Percentiles rank a stretch among this genome's conserved stretches.
phyloP scores from a whole-genome alignment of 305 asterid species.

The Fraxinus nigra region DNA sequence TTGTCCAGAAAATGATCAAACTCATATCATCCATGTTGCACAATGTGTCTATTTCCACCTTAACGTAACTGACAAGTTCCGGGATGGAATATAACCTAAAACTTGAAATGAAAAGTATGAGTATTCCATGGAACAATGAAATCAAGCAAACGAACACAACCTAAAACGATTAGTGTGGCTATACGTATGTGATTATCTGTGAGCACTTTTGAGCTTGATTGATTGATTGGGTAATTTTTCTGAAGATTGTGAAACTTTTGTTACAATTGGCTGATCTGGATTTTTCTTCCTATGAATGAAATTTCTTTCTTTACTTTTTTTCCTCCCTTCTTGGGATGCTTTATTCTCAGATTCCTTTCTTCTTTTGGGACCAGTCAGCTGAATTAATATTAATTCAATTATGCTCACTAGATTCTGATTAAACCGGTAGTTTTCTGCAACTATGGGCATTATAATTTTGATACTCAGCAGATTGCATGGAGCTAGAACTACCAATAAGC shows the following conservation, averaged over 20 bases:
- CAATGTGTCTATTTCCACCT: slow-evolving; percentile 8
- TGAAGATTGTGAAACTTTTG: not conserved
- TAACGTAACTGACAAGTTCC: slow-evolving; percentile 19
- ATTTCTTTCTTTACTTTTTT: not conserved
- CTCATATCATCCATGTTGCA: slow-evolving; percentile 16
- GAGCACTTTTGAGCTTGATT: not conserved
- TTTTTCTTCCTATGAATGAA: not conserved
- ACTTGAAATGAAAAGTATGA: not conserved
- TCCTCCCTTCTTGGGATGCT: not conserved
- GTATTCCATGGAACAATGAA: not conserved
- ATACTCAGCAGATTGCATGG: not conserved
- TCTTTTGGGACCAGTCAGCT: not conserved
- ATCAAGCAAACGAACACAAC: not conserved
- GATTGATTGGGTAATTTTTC: not conserved
- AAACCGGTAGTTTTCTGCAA: not conserved
- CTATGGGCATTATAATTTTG: not conserved
- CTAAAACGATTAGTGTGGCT: not conserved
- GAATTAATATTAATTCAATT: not conserved
- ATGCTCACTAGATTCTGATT: slow-evolving; percentile 3
- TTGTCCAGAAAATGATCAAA: not conserved
- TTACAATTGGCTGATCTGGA: not conserved
- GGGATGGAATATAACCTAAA: not conserved
- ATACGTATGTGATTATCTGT: not conserved
- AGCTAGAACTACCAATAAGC: not conserved
- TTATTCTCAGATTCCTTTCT: not conserved